Evolutionary conservation across 2,329 filamentous ascomycete species (phyloP).

Genomic region (Monosporascus ibericus): DNA sequence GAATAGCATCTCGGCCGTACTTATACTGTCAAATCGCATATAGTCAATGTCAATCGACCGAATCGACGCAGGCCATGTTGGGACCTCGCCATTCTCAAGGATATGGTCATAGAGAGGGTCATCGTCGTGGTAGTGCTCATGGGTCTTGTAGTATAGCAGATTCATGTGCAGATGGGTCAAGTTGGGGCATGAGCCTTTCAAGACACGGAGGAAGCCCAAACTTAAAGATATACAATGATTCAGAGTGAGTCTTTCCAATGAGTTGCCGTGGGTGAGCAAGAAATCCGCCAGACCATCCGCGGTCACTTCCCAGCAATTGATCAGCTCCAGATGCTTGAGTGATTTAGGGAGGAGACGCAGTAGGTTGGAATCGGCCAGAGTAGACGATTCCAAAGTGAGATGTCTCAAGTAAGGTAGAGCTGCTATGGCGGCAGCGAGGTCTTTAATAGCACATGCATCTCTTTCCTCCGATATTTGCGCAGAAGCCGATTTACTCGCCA

Average conservation of each 20-base stretch:
- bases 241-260: slow-evolving; percentile 62
- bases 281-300: slow-evolving; percentile 61
- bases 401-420: slow-evolving; percentile 57
- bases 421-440: slow-evolving; percentile 41
- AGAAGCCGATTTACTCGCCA: slow-evolving; percentile 25
- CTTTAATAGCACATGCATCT: slow-evolving; percentile 24
- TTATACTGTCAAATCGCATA: slow-evolving; percentile 66
- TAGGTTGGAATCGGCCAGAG: slow-evolving; percentile 61
- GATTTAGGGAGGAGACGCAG: slow-evolving; percentile 62
- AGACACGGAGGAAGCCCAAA: slow-evolving; percentile 63
- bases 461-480: slow-evolving; percentile 13
- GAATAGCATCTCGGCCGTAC: slow-evolving; percentile 71
- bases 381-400: slow-evolving; percentile 70
- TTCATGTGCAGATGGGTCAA: slow-evolving; percentile 71
- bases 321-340: slow-evolving; percentile 63
- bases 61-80: slow-evolving; percentile 71
- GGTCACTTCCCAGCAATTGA: slow-evolving; percentile 71
- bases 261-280: slow-evolving; percentile 58
- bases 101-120: slow-evolving; percentile 69
- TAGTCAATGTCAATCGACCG: slow-evolving; percentile 69
- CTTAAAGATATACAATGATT: slow-evolving; percentile 76
- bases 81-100: slow-evolving; percentile 57
- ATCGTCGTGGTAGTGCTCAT: slow-evolving; percentile 61
- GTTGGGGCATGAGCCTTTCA: slow-evolving; percentile 63
- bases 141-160: slow-evolving; percentile 68